Evolutionary conservation across 2,329 filamentous ascomycete genomes (phyloP).

Genomic region (Pseudocercospora fijiensis): DNA sequence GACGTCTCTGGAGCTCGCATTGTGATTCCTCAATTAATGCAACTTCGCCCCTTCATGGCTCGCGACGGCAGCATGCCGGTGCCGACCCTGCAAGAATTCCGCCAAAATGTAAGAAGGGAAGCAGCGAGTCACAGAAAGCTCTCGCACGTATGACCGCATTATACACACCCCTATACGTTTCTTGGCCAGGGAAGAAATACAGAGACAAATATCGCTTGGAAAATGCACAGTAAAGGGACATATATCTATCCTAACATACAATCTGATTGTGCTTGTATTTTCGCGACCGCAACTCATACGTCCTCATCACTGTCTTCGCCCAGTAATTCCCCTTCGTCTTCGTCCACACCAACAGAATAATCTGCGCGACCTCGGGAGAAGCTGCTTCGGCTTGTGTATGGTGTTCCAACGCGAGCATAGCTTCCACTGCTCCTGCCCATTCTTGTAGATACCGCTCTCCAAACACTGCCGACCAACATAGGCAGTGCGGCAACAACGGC

Average conservation of each 20-base stretch:
- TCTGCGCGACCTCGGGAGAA: slow-evolving; percentile 86
- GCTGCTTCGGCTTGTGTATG: slow-evolving; percentile 83
- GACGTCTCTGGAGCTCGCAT: neutral
- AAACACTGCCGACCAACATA: slow-evolving; percentile 69
- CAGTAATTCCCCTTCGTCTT: slow-evolving; percentile 90
- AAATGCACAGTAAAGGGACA: neutral
- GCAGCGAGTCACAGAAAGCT: neutral
- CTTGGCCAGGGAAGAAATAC: neutral
- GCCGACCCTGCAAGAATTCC: neutral
- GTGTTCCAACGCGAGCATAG: slow-evolving; percentile 50
- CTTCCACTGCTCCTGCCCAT: slow-evolving; percentile 50
- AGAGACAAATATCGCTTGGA: neutral
- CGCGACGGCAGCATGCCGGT: neutral
- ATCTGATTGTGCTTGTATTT: neutral
- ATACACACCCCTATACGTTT: neutral
- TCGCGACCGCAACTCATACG: slow-evolving; percentile 42
- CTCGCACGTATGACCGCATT: neutral
- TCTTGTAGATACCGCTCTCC: slow-evolving; percentile 59
- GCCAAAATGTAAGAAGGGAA: neutral
- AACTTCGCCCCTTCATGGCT: too few species aligned
- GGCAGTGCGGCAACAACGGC: slow-evolving; percentile 58
- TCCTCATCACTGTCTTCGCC: slow-evolving; percentile 87
- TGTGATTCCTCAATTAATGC: neutral
- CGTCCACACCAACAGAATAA: slow-evolving; percentile 78
- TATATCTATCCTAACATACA: neutral